Evolutionary conservation across 805 yeast genomes (phyloP), one percentile per base, ranked within the genome.

Genomic region (Blastobotrys americana): DNA sequence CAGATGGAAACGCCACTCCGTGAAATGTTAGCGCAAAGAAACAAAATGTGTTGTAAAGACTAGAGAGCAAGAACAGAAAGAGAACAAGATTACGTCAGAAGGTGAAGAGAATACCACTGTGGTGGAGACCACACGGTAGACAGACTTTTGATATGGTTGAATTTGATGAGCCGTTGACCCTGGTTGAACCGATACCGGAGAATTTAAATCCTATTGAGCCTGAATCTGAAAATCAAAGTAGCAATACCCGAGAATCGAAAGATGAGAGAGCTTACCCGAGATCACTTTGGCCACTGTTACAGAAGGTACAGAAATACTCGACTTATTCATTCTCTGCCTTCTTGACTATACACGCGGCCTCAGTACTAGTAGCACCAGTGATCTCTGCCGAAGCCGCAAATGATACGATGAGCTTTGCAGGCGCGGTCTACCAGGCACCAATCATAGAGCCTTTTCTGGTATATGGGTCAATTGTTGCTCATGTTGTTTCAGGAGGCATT

Each of bases 361-460:
- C 80, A 1, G 82, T 79, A 3, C 65, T 77, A 1, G 52, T 73
- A 1, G 70, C 75, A 0, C 89, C 90, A 0, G 56, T 72, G 3
- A 54, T 76, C 3, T 72, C 76, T 5, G 45, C 63, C 1, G 67
- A 60, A 0, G 39, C 67, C 2, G 73, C 76, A 2, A 74, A 79
- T 45, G 81, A 79, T 42, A 49, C 77, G 17, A 65, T 82, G 42
- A 74, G 78, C 44, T 65, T 80, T 67, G 76, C 80, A 0, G 63
- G 86, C 42, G 73, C 77, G 15, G 52, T 83, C 0, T 82, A 82
- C 58, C 82, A 77, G 46, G 65, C 69, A 0, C 73, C 80, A 1
- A 51, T 61, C 2, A 56, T 76, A 6, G 88, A 81, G 53, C 59
- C 59, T 5, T 42, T 67, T 0, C 51, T 74, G 22, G 66, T 79